Evolutionary conservation across 352 stramenopile genomes (phyloP), one percentile per base, ranked within the genome.

Genomic region (Globisporangium spinosum): DNA sequence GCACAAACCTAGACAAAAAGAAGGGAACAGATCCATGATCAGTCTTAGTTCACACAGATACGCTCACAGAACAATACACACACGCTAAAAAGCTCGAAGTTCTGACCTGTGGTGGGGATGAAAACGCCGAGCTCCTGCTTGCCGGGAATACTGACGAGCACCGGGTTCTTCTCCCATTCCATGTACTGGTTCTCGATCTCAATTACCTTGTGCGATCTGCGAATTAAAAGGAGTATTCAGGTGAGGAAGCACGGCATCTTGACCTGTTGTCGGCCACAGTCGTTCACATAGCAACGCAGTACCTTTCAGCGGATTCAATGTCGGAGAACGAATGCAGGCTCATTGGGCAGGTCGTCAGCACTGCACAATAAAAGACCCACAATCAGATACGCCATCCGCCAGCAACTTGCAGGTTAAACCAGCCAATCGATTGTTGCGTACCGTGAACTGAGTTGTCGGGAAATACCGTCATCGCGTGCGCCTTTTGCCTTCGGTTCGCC

Each of bases 151-250:
- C 71, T 80, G 17, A 89, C 65, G 17, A 91, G 69, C 22, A 89
- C 70, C 0, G 83, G 83, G 22, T 76, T 74, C 2, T 64, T 62
- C 47, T 89, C 83, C 77, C 78, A 89, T 17, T 87, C 77, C 80
- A 89, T 89, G 62, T 86, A 83, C 58, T 89, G 76, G 43, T 71
- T 85, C 68, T 91, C 83, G 34, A 91, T 76, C 62, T 91, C 83
- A 25, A 89, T 68, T 7, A 87, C 71, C 20, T 62, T 83, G 67
- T 89, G 80, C 17, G 70, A 73, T 47, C 82, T 89, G 13, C 2
- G 47, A 32, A 51, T 3, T 1, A 22, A 38, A 9, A 47, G 38
- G 8, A 40, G 10, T 40, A 40, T 40, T 40, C 23, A 54, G 10
- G 3, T 27, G 43, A 51, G 43, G 4, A 32, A 4, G 43, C 5